A percentile compares a stretch with the other conserved stretches of the same genome.
These are phyloP conservation scores for Ceratocystis ficicola DNA, from an alignment of 2,329 filamentous ascomycete genomes.

Conservation along the genomic window DNA sequence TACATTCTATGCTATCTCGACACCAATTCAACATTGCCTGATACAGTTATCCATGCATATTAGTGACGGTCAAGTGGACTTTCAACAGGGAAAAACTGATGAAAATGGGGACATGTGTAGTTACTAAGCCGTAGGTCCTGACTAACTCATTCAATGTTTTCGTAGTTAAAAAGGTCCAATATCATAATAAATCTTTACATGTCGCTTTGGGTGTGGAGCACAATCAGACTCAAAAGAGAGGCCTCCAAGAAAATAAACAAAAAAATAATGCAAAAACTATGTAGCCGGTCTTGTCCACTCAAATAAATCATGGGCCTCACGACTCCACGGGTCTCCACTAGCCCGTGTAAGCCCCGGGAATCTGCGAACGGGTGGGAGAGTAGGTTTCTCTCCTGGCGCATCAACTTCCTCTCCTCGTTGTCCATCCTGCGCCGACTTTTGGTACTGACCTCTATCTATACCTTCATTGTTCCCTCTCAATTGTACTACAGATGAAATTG, in stretches of 20 bases:
- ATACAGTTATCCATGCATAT: no score
- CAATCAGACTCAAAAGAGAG: no score
- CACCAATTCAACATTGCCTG: no score
- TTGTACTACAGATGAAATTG: background rate
- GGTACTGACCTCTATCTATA: background rate
- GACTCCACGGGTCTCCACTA: conserved; percentile 28
- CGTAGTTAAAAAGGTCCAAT: no score
- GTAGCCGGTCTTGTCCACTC: conserved; percentile 22
- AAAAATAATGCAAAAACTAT: background rate
- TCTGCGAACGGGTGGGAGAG: conserved; percentile 9
- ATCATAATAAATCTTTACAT: no score
- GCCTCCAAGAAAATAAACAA: background rate
- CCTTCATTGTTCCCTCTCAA: background rate
- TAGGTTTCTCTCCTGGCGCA: background rate
- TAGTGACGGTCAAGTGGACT: no score
- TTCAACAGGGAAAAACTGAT: no score
- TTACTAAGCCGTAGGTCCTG: no score
- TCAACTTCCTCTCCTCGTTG: background rate
- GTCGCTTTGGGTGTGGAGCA: no score
- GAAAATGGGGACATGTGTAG: no score
- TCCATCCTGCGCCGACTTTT: background rate
- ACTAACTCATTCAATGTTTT: no score
- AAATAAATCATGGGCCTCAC: conserved; percentile 30
- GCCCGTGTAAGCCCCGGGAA: conserved; percentile 20
- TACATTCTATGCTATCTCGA: no score